Percentiles rank a stretch among this genome's conserved stretches.
phyloP scores from a whole-genome alignment of 2,329 filamentous ascomycete genomes.

The Elsinoe australis region DNA sequence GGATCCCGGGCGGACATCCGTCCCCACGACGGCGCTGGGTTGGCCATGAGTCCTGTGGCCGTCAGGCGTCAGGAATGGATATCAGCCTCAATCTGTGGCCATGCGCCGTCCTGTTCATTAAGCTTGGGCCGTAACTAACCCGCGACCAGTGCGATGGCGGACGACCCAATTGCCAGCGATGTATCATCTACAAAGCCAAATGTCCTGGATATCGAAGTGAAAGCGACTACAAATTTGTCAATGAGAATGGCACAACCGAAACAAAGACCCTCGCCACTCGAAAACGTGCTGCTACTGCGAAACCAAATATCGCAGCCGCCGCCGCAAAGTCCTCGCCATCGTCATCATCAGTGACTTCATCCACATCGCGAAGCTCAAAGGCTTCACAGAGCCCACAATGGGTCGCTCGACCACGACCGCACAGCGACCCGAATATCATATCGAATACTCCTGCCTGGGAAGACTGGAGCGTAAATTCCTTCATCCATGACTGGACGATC shows the following conservation, averaged over 20 bases:
- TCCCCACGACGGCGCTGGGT: background rate
- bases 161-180: conserved; percentile 15
- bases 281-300: background rate
- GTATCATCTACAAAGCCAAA: conserved; percentile 17
- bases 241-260: conserved; percentile 13
- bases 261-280: conserved; percentile 13
- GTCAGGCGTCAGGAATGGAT: too few species aligned
- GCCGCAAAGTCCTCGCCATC: conserved; percentile 2
- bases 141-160: conserved; percentile 13
- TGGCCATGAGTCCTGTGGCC: background rate
- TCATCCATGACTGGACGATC: conserved; percentile 16
- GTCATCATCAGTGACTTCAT: conserved; percentile 4
- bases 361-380: background rate
- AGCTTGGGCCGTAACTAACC: conserved; percentile 2
- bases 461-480: conserved; percentile 15
- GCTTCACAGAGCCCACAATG: conserved; percentile 1
- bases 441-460: conserved; percentile 15
- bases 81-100: too few species aligned
- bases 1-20: background rate
- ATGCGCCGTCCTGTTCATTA: too few species aligned
- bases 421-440: conserved; percentile 9
- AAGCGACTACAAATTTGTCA: conserved; percentile 16
- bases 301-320: background rate
- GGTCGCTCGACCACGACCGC: conserved; percentile 6
- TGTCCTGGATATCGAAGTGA: conserved; percentile 16